Base-by-base conservation (phyloP, 352 stramenopile species). In the Globisporangium sylvaticum region DNA sequence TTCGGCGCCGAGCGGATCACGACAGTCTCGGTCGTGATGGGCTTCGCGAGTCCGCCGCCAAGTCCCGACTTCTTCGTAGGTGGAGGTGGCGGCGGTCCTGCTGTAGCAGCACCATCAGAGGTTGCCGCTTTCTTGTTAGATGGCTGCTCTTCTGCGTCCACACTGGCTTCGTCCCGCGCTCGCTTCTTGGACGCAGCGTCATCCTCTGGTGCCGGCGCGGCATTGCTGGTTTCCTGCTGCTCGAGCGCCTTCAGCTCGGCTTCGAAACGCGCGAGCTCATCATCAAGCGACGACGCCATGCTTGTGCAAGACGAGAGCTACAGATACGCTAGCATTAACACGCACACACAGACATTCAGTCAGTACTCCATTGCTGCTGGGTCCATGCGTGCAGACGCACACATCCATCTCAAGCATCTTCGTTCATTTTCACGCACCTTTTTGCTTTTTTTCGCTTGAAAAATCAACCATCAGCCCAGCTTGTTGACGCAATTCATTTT, bases 211-310 rank as follows among this genome's bases (percentile, higher is more conserved):
- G 25, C 6, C 3, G 44, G 4, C 1, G 46, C 7, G 20, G 37
- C 37, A 20, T 29, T 29, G 9, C 34, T n/a, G 4, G 14, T 25
- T 8, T 74, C n/a, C 1, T 53, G 20, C 73, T 84, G 65, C 71
- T 92, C 86, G 24, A 95, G 74, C 46, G 84, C 86, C 74, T 88
- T 77, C n/a, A 95, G 74, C 61, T 95, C 87, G 20, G 84, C 87
- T 69, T 93, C 81, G 63, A 95, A 95, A 56, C 72, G 86, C 61
- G 87, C 87, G 62, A 95, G 89, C 74, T 92, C 85, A 60, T 92
- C 86, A 66, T 95, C 87, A 63, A 94, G 60, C 53, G 83, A 44
- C 6, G 27, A 32, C 0, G 31, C 20, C 59, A 37, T 50, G n/a
- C 14, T 25, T n/a, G 27, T 3, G 0, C 15, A 27, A n/a, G 14